phyloP scores from a whole-genome alignment of 75 land plant genomes.

The Isoetes taiwanensis region DNA sequence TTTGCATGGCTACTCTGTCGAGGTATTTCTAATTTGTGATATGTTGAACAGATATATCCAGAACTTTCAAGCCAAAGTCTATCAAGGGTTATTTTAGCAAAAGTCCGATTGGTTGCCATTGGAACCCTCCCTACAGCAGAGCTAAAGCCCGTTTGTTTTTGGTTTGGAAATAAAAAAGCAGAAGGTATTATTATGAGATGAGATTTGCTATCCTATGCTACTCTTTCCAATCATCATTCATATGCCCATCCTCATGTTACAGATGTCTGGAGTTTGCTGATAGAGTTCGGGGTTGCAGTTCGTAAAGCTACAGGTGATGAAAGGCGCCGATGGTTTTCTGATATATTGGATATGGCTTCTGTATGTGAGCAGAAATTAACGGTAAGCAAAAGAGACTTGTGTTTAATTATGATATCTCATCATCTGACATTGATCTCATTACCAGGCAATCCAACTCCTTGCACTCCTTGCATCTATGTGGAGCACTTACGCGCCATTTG shows the following conservation, averaged over 20 bases:
- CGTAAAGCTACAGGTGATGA: conserved; percentile 25
- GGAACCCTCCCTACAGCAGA: conserved; percentile 33
- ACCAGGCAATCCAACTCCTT: too few relatives aligned
- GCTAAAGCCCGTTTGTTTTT: conserved; percentile 28
- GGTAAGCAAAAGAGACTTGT: too few relatives aligned
- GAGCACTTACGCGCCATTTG: too few relatives aligned
- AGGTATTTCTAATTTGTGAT: neutral
- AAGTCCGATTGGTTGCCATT: conserved; percentile 31
- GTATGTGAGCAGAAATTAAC: too few relatives aligned
- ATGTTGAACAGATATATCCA: neutral
- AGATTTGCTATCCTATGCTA: neutral
- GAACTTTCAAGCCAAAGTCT: neutral
- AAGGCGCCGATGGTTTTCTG: conserved; percentile 52
- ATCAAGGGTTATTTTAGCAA: conserved; percentile 34
- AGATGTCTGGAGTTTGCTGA: conserved; percentile 47
- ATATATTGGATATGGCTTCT: conserved; percentile 41
- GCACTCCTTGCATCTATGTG: too few relatives aligned
- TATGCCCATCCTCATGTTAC: conserved; percentile 1
- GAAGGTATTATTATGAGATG: conserved; percentile 20
- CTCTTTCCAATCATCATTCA: neutral
- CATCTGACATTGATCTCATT: too few relatives aligned
- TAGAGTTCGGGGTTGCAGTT: conserved; percentile 43
- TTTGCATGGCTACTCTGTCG: neutral
- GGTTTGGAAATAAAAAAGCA: conserved; percentile 21
- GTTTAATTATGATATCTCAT: too few relatives aligned